Evolutionary conservation across 2,329 filamentous ascomycete genomes (phyloP).

Genomic region (Clarireedia hainanense): DNA sequence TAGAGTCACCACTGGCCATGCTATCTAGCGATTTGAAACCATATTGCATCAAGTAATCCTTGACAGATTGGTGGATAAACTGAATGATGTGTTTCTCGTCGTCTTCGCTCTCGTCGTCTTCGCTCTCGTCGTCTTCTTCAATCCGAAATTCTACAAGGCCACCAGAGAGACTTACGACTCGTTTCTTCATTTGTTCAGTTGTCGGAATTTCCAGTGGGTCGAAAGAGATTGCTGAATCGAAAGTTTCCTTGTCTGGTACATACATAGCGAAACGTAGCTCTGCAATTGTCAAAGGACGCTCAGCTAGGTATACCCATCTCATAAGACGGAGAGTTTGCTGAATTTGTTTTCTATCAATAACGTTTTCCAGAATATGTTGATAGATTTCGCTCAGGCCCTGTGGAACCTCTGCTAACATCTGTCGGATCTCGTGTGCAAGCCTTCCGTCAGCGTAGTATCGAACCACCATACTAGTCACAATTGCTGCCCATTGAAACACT

Average conservation of each 20-base stretch:
- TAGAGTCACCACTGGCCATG: not conserved
- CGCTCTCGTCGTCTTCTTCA: too few relatives aligned
- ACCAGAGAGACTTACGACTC: conserved; percentile 11
- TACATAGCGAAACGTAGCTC: not conserved
- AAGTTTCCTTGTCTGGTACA: conserved; percentile 1
- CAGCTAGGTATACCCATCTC: too few relatives aligned
- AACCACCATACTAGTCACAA: too few relatives aligned
- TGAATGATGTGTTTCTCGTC: conserved; percentile 25
- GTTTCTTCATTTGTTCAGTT: conserved; percentile 3
- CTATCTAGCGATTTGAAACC: not conserved
- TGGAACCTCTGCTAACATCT: too few relatives aligned
- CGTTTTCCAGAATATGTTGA: too few relatives aligned
- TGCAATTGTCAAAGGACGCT: not conserved
- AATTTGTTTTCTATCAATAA: too few relatives aligned
- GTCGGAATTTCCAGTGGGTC: not conserved
- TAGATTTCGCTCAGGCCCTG: too few relatives aligned
- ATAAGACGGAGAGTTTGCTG: too few relatives aligned
- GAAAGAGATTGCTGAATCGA: not conserved
- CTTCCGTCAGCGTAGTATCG: too few relatives aligned
- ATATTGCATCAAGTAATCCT: conserved; percentile 32
- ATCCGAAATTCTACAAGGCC: conserved; percentile 10
- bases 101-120: not conserved
- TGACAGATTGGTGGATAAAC: conserved; percentile 31
- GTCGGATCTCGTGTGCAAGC: too few relatives aligned
- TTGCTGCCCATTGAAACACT: too few relatives aligned